Percentiles rank a stretch among this genome's conserved stretches.
Conservation (phyloP, 164 flowering plant species). For the Chimonanthus salicifolius region DNA sequence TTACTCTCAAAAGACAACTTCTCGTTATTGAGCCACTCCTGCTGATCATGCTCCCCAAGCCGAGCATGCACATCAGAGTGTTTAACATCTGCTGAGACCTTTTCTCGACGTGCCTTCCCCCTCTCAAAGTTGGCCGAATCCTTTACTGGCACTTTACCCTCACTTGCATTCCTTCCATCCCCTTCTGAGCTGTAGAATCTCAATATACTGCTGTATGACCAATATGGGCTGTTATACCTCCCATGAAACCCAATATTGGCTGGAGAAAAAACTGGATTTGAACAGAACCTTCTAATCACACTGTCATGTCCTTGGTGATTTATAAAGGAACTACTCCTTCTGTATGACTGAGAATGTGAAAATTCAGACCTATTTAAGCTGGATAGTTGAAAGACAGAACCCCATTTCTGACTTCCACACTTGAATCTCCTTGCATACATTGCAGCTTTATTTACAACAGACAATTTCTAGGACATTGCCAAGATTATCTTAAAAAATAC, state of each 20-base stretch:
- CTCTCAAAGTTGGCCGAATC: conserved; percentile 44
- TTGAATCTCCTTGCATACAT: conserved; percentile 78
- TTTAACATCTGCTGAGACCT: conserved; percentile 22
- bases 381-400: conserved; percentile 24
- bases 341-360: conserved; percentile 16
- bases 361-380: conserved; percentile 20
- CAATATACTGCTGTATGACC: conserved; percentile 15
- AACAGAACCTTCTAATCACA: conserved; percentile 26
- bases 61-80: conserved; percentile 62
- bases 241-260: conserved; percentile 10
- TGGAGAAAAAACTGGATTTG: conserved; percentile 15
- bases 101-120: conserved; percentile 34
- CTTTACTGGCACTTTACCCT: conserved; percentile 51
- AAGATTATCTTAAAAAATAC: neutral
- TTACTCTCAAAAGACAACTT: conserved; percentile 66
- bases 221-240: conserved; percentile 14
- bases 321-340: conserved; percentile 5
- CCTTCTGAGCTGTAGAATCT: conserved; percentile 78
- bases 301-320: conserved; percentile 5
- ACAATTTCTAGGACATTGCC: neutral
- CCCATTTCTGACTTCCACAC: conserved; percentile 43
- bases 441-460: conserved; percentile 18
- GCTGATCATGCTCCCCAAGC: conserved; percentile 90
- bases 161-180: conserved; percentile 78
- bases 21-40: conserved; percentile 85